phyloP scores from a whole-genome alignment of 108 stramenopile genomes.

The Fistulifera solaris region DNA sequence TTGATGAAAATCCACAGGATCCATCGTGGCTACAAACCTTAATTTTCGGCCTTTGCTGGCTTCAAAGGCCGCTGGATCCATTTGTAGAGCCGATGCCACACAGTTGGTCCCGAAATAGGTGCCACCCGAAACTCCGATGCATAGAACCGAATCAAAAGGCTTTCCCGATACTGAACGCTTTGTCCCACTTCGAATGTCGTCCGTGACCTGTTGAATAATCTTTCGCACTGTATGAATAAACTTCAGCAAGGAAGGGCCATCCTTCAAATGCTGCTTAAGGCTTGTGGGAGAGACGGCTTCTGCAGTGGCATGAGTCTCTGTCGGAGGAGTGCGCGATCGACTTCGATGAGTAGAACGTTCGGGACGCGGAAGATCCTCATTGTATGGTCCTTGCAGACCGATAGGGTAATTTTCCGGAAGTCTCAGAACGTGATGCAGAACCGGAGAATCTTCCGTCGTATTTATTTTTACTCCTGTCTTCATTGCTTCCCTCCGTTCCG shows the following conservation, averaged over 20 bases:
- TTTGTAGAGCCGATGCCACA: constrained; percentile 85
- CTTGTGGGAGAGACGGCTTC: too few relatives aligned
- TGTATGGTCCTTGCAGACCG: neutral
- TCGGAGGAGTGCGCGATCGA: too few relatives aligned
- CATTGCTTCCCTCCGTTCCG: constrained; percentile 69
- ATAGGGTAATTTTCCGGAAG: constrained; percentile 29
- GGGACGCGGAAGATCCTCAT: too few relatives aligned
- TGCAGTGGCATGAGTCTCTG: too few relatives aligned
- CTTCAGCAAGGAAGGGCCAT: constrained; percentile 11
- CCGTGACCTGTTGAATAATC: constrained; percentile 57
- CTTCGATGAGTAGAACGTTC: too few relatives aligned
- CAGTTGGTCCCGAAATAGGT: constrained; percentile 90
- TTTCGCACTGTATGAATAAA: constrained; percentile 69
- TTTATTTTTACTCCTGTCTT: constrained; percentile 59
- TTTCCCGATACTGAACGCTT: constrained; percentile 83
- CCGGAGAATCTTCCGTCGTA: constrained; percentile 52
- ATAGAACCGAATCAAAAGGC: constrained; percentile 67
- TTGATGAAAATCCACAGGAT: constrained; percentile 92
- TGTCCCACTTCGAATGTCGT: constrained; percentile 61
- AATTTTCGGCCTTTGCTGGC: constrained; percentile 60
- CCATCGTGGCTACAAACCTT: constrained; percentile 92
- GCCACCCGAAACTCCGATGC: constrained; percentile 86
- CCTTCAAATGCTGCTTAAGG: too few relatives aligned
- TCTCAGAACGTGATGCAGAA: constrained; percentile 67
- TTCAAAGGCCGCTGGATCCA: constrained; percentile 37